Evolutionary conservation across 2,329 filamentous ascomycete species (phyloP), one percentile per base, ranked within the genome.

Genomic region (Pestalotiopsis fici): DNA sequence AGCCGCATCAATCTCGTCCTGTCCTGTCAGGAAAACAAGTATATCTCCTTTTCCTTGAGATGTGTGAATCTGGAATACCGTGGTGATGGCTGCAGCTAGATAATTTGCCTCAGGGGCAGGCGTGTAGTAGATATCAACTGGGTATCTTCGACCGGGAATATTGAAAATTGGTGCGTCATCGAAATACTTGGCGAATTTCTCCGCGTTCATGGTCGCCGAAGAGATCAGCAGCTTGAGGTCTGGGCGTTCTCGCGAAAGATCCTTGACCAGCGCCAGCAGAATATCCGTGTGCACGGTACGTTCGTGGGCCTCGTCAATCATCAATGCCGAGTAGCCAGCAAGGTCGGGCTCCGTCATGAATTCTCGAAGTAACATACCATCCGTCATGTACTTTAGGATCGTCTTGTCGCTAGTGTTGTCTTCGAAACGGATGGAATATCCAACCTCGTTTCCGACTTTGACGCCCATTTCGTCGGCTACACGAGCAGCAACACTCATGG

Each of bases 241-340:
- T 3, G 92, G 93, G 55, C 96, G 85, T 64, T 93, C 92, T 69
- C 92, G 87, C 0, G 93, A 91, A 69, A 98, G 87, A 81, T 98
- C 95, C 75, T 98, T 98, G 67, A 97, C 86, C 39, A 99, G 81
- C 12, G 93, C 94, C 68, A 97, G 87, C 7, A 98, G 81, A 66
- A 99, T 95, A 78, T 99, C 96, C 0, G 95, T 97, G 65, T 94
- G 90, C 0, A 98, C 87, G 0, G 94, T 97, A 72, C 96, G 87
- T 78, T 99, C 96, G 87, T 99, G 96, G 0, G 96, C 96, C 78
- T 99, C 96, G 77, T 99, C 96, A 66, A 99, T 95, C 91, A 99
- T 98, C 70, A 99, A 81, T 13, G 91, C 93, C 4, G 93, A 93
- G 74, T 98, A 98, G 18, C 89, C 90, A 1, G 89, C 87, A 5